phyloP scores from a whole-genome alignment of 768 basidiomycete species.

The Antrodiella citrinella region DNA sequence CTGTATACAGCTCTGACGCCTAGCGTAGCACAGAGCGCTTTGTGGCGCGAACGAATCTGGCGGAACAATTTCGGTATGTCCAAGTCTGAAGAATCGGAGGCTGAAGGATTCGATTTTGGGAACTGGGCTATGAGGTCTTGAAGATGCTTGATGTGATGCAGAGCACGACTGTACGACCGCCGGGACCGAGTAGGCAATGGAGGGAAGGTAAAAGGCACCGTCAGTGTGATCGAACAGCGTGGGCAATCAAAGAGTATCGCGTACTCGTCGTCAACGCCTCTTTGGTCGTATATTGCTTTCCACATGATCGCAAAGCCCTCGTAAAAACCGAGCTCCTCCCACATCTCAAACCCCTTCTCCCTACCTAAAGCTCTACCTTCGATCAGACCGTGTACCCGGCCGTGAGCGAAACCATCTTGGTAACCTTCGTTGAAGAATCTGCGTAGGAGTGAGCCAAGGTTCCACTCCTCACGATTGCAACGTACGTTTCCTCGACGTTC shows the following conservation, averaged over 20 bases:
- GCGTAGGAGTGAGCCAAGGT: constrained; percentile 1
- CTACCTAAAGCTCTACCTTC: constrained; percentile 86
- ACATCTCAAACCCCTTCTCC: constrained; percentile 90
- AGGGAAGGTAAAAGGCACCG: neutral
- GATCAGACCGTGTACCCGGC: constrained; percentile 81
- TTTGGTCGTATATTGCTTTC: constrained; percentile 40
- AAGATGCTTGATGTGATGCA: constrained; percentile 60
- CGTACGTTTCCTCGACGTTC: constrained; percentile 55
- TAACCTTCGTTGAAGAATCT: constrained; percentile 83
- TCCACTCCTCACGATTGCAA: constrained; percentile 13
- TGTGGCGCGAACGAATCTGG: constrained; percentile 84
- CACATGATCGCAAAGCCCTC: constrained; percentile 78
- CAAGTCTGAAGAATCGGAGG: constrained; percentile 35
- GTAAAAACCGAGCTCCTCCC: constrained; percentile 95
- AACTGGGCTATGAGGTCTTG: constrained; percentile 68
- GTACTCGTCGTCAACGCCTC: constrained; percentile 40
- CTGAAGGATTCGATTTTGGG: constrained; percentile 68
- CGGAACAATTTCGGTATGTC: constrained; percentile 75
- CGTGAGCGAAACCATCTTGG: constrained; percentile 73
- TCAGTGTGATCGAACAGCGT: neutral
- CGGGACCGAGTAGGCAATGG: neutral
- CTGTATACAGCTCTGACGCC: constrained; percentile 40
- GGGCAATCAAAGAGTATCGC: constrained; percentile 17
- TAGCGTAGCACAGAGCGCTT: constrained; percentile 74
- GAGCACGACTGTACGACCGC: constrained; percentile 37